A percentile compares a stretch with the other conserved stretches of the same genome.
Evolutionary conservation across 768 basidiomycete genomes (phyloP).

Genomic region (Suillus spraguei): DNA sequence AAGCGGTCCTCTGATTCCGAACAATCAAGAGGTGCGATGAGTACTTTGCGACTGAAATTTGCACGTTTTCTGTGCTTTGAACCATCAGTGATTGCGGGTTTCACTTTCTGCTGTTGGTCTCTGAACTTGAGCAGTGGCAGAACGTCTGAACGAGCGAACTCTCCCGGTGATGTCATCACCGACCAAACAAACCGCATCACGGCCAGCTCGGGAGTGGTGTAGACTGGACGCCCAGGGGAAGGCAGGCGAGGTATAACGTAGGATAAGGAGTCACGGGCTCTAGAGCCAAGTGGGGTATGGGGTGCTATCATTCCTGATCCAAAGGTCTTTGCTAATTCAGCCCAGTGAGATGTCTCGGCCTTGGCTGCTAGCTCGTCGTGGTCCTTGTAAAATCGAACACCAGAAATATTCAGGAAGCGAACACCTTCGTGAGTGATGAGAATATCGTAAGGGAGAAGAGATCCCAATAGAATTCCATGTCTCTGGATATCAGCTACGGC

Average conservation of each 20-base stretch:
- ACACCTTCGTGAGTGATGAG: constrained; percentile 33
- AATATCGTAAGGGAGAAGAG: constrained; percentile 24
- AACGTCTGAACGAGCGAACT: not conserved
- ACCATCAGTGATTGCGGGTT: not conserved
- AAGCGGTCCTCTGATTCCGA: not conserved
- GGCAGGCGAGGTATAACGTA: constrained; percentile 30
- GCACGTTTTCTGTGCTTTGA: not conserved
- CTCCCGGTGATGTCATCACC: constrained; percentile 17
- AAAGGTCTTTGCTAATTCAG: constrained; percentile 24
- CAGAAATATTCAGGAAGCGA: constrained; percentile 27
- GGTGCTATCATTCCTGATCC: constrained; percentile 8
- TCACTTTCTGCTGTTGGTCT: not conserved
- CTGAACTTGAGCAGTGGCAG: constrained; percentile 4
- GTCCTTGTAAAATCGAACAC: constrained; percentile 22
- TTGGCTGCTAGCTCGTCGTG: constrained; percentile 27
- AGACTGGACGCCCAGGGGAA: constrained; percentile 24
- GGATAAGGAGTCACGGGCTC: constrained; percentile 15
- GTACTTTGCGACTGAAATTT: constrained; percentile 17
- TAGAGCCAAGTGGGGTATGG: not conserved
- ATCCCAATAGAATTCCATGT: constrained; percentile 27
- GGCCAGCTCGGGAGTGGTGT: constrained; percentile 20
- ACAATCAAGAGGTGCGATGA: constrained; percentile 20
- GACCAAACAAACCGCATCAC: constrained; percentile 27
- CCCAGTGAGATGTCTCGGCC: constrained; percentile 23
- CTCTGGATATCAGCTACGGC: constrained; percentile 35